Conservation (phyloP, 441 rosid species). For the Gossypium lobatum region DNA sequence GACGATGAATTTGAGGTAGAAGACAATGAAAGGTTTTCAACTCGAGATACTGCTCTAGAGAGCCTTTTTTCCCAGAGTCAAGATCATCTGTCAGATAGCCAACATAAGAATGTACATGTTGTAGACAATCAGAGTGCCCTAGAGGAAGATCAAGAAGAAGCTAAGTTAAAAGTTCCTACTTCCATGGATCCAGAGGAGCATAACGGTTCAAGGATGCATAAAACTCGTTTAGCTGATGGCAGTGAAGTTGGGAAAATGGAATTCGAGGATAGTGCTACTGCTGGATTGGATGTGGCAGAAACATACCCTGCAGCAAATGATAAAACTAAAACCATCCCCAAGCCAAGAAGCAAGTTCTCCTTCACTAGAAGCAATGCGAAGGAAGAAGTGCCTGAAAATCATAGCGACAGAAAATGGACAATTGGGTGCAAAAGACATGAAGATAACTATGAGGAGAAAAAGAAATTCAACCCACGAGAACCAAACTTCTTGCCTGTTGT, state of each 20-base stretch:
- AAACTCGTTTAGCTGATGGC: conserved; percentile 12
- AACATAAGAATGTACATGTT: not conserved
- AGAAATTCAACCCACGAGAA: conserved; percentile 63
- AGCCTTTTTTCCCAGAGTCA: conserved; percentile 4
- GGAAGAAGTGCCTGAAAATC: conserved; percentile 23
- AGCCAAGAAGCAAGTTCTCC: conserved; percentile 13
- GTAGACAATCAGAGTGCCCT: conserved; percentile 12
- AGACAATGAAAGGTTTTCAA: conserved; percentile 12
- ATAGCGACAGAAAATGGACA: conserved; percentile 36
- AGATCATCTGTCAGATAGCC: conserved; percentile 13
- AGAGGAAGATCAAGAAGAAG: conserved; percentile 24
- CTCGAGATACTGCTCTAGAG: conserved; percentile 16
- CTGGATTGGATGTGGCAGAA: conserved; percentile 19
- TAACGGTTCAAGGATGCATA: conserved; percentile 8
- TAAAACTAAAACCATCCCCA: conserved; percentile 9
- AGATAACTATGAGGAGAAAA: conserved; percentile 31
- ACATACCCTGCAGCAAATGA: conserved; percentile 7
- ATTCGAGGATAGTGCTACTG: conserved; percentile 16
- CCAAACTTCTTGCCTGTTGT: conserved; percentile 69
- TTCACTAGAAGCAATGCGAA: conserved; percentile 21
- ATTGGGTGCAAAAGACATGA: conserved; percentile 27
- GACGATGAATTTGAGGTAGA: not conserved
- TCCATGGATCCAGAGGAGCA: conserved; percentile 22
- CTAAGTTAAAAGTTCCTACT: conserved; percentile 8
- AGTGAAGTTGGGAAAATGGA: conserved; percentile 26